Conservation (phyloP, 106 monocot species). For the Acanthochlamys bracteata region DNA sequence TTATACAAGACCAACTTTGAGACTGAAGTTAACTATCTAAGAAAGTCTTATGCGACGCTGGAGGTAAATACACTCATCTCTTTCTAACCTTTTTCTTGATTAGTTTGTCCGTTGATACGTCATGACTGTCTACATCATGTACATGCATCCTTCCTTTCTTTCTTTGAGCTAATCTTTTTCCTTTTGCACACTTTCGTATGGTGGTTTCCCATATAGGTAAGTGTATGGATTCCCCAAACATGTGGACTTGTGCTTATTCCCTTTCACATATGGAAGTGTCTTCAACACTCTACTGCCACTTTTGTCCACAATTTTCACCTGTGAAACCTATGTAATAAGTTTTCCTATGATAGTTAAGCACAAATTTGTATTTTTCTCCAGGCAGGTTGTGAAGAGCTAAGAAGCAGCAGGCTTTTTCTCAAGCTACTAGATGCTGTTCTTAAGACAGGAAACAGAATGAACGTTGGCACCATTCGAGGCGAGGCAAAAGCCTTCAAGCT, state of each 20-base stretch:
- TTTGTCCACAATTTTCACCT: not conserved
- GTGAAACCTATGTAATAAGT: no score
- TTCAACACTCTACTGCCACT: not conserved
- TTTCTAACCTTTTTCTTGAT: not conserved
- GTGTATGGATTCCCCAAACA: no score
- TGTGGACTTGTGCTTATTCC: no score
- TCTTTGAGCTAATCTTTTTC: no score
- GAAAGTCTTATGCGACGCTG: slow-evolving; percentile 42
- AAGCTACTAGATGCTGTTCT: slow-evolving; percentile 79
- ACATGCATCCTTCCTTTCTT: not conserved
- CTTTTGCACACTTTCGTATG: no score
- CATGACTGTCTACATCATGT: not conserved
- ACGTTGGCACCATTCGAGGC: slow-evolving; percentile 69
- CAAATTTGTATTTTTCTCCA: slow-evolving; percentile 14
- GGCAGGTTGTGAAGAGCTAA: slow-evolving; percentile 72
- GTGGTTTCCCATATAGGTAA: no score
- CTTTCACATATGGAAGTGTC: no score
- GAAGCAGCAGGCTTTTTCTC: slow-evolving; percentile 54
- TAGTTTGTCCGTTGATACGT: not conserved
- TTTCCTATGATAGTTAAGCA: no score
- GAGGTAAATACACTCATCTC: slow-evolving; percentile 34
- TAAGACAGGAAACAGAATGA: slow-evolving; percentile 70
- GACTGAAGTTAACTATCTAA: slow-evolving; percentile 59
- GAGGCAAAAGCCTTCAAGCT: slow-evolving; percentile 72
- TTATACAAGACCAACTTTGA: slow-evolving; percentile 76